Evolutionary conservation across 352 stramenopile species (phyloP).

Genomic region (Phytophthora multivora): DNA sequence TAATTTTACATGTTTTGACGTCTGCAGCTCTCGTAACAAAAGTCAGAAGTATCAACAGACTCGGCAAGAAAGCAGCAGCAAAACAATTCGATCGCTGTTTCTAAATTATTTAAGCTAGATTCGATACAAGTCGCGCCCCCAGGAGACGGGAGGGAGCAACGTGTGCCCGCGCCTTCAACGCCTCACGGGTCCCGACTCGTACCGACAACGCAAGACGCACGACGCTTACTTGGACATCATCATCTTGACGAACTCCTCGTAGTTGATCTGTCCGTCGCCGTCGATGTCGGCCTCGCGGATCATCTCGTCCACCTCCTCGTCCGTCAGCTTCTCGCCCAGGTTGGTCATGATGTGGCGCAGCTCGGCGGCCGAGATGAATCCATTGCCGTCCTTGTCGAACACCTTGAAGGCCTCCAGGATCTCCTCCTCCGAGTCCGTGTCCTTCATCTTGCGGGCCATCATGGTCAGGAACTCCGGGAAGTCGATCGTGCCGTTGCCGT

Average conservation of each 20-base stretch:
- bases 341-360: slow-evolving; percentile 99
- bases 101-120: slow-evolving; percentile 33
- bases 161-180: slow-evolving; percentile 2
- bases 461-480: slow-evolving; percentile 99
- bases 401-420: slow-evolving; percentile 99
- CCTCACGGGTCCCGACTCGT: neutral
- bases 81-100: slow-evolving; percentile 25
- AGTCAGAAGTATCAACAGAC: neutral
- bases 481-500: slow-evolving; percentile 99
- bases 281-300: slow-evolving; percentile 99
- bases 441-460: slow-evolving; percentile 99
- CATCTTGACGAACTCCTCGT: slow-evolving; percentile 99
- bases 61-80: slow-evolving; percentile 8
- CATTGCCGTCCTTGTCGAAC: slow-evolving; percentile 99
- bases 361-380: slow-evolving; percentile 98
- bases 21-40: too few species aligned
- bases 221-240: slow-evolving; percentile 97
- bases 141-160: slow-evolving; percentile 1
- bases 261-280: slow-evolving; percentile 99
- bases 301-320: slow-evolving; percentile 99
- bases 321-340: slow-evolving; percentile 98
- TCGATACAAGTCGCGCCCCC: neutral
- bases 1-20: too few species aligned
- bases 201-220: neutral
- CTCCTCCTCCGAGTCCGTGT: slow-evolving; percentile 98